These are phyloP conservation scores for Russula sp. DNA, from an alignment of 768 basidiomycete species.

Conservation along the genomic window DNA sequence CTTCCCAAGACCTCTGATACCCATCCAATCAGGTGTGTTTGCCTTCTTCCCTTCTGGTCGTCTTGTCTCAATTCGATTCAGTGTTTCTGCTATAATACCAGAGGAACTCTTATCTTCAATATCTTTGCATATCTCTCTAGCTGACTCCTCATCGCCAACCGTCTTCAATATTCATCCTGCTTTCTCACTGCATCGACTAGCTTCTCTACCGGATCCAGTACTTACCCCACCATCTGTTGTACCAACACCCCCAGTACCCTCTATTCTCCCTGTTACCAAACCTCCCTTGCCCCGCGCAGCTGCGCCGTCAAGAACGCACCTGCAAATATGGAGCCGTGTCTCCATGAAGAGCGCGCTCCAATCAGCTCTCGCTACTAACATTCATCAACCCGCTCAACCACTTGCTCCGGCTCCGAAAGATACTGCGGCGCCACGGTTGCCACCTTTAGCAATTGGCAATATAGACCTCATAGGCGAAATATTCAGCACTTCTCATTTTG, in stretches of 20 bases:
- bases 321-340: conserved; percentile 29
- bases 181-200: conserved; percentile 47
- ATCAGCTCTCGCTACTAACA: conserved; percentile 28
- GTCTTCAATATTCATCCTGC: conserved; percentile 46
- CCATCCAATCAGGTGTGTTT: conserved; percentile 29
- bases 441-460: conserved; percentile 26
- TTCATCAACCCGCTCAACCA: conserved; percentile 16
- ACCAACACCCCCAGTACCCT: conserved; percentile 26
- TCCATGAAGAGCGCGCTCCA: conserved; percentile 30
- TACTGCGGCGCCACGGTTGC: conserved; percentile 24
- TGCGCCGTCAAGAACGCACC: conserved; percentile 21
- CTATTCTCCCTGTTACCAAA: conserved; percentile 5
- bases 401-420: conserved; percentile 3
- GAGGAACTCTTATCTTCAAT: conserved; percentile 53
- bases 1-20: conserved; percentile 29
- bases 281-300: conserved; percentile 9
- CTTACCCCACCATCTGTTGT: conserved; percentile 28
- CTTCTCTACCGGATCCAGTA: conserved; percentile 27
- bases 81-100: conserved; percentile 65
- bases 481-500: conserved; percentile 24
- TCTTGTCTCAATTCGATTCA: conserved; percentile 38
- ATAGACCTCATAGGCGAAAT: conserved; percentile 30
- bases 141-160: conserved; percentile 40
- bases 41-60: background rate
- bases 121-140: conserved; percentile 43